These are phyloP conservation scores for Alloteropsis angusta DNA, from an alignment of 202 grass and related monocot species.

Conservation along the genomic window DNA sequence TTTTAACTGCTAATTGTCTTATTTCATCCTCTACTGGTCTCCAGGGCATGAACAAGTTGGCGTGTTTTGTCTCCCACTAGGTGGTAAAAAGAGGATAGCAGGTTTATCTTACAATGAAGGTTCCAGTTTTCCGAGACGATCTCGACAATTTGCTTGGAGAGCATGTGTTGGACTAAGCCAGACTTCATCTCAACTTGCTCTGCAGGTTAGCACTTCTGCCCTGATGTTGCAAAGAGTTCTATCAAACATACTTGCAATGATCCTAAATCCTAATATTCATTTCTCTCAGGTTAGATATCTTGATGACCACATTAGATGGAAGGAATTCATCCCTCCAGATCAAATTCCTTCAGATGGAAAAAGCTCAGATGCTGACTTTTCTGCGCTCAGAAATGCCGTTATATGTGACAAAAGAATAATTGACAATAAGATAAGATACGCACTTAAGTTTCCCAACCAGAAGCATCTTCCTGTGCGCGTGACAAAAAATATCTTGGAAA, in stretches of 20 bases:
- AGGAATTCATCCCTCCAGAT: slow-evolving; percentile 79
- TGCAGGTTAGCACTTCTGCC: slow-evolving; percentile 53
- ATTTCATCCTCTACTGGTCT: slow-evolving; percentile 19
- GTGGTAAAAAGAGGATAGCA: slow-evolving; percentile 61
- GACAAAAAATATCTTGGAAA: slow-evolving; percentile 90
- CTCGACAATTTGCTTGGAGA: slow-evolving; percentile 76
- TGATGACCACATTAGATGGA: slow-evolving; percentile 89
- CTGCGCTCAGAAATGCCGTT: slow-evolving; percentile 83
- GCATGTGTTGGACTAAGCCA: slow-evolving; percentile 67
- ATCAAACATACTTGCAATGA: slow-evolving; percentile 12
- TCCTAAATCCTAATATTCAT: slow-evolving; percentile 27
- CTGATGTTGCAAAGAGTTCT: slow-evolving; percentile 10
- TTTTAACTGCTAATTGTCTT: slow-evolving; percentile 22
- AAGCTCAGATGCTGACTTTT: slow-evolving; percentile 51
- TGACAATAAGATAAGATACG: slow-evolving; percentile 64
- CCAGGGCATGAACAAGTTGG: slow-evolving; percentile 8
- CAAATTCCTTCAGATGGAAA: slow-evolving; percentile 65
- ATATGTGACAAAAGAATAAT: slow-evolving; percentile 68
- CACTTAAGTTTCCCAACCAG: slow-evolving; percentile 79
- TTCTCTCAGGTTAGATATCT: slow-evolving; percentile 87
- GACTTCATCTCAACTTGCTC: slow-evolving; percentile 80
- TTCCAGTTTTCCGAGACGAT: slow-evolving; percentile 66
- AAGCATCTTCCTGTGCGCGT: slow-evolving; percentile 78
- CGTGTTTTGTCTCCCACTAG: slow-evolving; percentile 33
- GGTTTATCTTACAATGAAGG: slow-evolving; percentile 75